Evolutionary conservation across 345 rosid genomes (phyloP).

Genomic region (Populus simonii): DNA sequence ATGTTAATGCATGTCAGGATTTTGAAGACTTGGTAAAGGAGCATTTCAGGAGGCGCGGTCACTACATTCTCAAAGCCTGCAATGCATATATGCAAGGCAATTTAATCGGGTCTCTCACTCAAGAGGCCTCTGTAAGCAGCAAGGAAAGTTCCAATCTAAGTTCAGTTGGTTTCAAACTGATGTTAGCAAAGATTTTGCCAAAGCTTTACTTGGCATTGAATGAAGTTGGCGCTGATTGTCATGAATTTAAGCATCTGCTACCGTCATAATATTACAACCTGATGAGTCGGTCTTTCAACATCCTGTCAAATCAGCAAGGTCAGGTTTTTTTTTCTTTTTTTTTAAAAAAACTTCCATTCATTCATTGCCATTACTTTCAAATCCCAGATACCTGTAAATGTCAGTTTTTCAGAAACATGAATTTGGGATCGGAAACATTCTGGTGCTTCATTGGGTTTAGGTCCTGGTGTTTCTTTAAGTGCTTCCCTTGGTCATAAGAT

Average conservation of each 20-base stretch:
- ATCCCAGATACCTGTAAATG: slow-evolving; percentile 16
- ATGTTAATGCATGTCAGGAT: slow-evolving; percentile 44
- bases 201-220: slow-evolving; percentile 62
- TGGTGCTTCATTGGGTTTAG: slow-evolving; percentile 21
- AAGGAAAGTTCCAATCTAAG: slow-evolving; percentile 51
- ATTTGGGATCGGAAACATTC: slow-evolving; percentile 11
- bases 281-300: neutral
- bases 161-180: slow-evolving; percentile 91
- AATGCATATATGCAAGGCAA: slow-evolving; percentile 89
- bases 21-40: slow-evolving; percentile 72
- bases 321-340: slow-evolving; percentile 16
- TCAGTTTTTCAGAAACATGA: slow-evolving; percentile 12
- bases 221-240: slow-evolving; percentile 61
- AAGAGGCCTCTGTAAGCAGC: slow-evolving; percentile 56
- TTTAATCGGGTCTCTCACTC: slow-evolving; percentile 78
- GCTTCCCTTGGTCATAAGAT: slow-evolving; percentile 23
- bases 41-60: slow-evolving; percentile 82
- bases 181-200: slow-evolving; percentile 80
- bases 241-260: slow-evolving; percentile 46
- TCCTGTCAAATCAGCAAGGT: slow-evolving; percentile 21
- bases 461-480: slow-evolving; percentile 24
- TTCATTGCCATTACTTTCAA: slow-evolving; percentile 20
- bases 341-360: neutral
- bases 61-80: slow-evolving; percentile 86
- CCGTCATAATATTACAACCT: slow-evolving; percentile 20